Conservation (phyloP, 2,329 filamentous ascomycete genomes). For the Ceratocystis diversiconidia region DNA sequence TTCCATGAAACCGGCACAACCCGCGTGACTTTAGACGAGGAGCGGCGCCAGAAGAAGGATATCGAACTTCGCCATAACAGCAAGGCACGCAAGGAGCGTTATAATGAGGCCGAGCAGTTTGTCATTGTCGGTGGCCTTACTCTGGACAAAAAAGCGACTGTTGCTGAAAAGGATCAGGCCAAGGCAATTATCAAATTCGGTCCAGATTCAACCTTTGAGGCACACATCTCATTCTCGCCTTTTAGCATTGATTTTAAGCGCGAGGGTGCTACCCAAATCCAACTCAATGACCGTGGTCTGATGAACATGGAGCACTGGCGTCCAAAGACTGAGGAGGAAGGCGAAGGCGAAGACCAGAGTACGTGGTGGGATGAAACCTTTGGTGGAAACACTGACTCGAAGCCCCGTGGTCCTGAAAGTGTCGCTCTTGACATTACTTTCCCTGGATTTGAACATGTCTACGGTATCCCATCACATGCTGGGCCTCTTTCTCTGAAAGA, state of each 20-base stretch:
- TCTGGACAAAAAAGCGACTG: slow-evolving; percentile 54
- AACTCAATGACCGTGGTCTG: slow-evolving; percentile 77
- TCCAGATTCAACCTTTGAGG: slow-evolving; percentile 59
- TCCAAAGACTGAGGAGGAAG: slow-evolving; percentile 56
- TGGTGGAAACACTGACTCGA: slow-evolving; percentile 86
- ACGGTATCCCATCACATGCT: slow-evolving; percentile 85
- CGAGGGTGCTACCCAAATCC: slow-evolving; percentile 67
- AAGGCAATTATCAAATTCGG: slow-evolving; percentile 71
- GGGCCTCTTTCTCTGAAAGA: slow-evolving; percentile 77
- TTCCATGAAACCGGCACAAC: slow-evolving; percentile 84
- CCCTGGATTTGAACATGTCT: slow-evolving; percentile 81
- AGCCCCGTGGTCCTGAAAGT: slow-evolving; percentile 89
- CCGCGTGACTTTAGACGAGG: slow-evolving; percentile 79
- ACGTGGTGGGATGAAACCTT: slow-evolving; percentile 98
- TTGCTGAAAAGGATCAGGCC: slow-evolving; percentile 49
- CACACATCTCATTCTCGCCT: slow-evolving; percentile 67
- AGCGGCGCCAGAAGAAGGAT: slow-evolving; percentile 74
- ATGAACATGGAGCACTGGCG: slow-evolving; percentile 95
- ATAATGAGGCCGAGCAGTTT: slow-evolving; percentile 83
- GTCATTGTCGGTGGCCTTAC: slow-evolving; percentile 69
- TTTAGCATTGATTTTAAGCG: slow-evolving; percentile 78
- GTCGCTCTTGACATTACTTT: slow-evolving; percentile 85
- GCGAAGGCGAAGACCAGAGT: slow-evolving; percentile 48
- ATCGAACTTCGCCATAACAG: slow-evolving; percentile 80
- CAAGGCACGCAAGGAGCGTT: slow-evolving; percentile 74